phyloP scores from a whole-genome alignment of 352 stramenopile species.

The Globisporangium orthogonon region DNA sequence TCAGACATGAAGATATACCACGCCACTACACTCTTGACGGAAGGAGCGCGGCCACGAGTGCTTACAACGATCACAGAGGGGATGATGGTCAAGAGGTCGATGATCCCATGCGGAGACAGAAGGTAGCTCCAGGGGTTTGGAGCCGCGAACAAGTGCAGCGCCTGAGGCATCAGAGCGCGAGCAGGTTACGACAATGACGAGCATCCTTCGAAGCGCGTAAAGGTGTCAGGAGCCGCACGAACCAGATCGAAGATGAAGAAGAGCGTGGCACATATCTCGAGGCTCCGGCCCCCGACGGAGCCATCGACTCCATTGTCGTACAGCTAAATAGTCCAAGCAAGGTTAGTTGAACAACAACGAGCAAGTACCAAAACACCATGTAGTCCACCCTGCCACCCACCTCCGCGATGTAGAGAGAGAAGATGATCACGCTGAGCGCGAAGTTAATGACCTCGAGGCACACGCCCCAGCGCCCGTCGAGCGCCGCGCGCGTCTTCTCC shows the following conservation, averaged over 20 bases:
- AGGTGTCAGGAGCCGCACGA: neutral
- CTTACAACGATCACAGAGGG: constrained; percentile 52
- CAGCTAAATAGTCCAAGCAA: constrained; percentile 15
- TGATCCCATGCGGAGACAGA: constrained; percentile 43
- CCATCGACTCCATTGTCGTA: constrained; percentile 24
- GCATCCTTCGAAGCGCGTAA: neutral
- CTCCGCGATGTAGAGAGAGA: constrained; percentile 52
- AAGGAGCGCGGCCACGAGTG: neutral
- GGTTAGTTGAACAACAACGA: neutral
- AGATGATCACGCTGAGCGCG: constrained; percentile 51
- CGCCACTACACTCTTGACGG: too few species aligned
- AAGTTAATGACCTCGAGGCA: constrained; percentile 56
- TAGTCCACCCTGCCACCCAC: constrained; percentile 9
- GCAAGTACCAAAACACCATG: too few species aligned
- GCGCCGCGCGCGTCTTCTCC: constrained; percentile 24
- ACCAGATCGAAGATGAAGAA: constrained; percentile 70
- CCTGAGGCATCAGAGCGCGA: constrained; percentile 7
- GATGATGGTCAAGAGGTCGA: constrained; percentile 69
- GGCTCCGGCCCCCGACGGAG: constrained; percentile 5
- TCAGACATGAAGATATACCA: too few species aligned
- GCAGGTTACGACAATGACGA: neutral
- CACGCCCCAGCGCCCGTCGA: constrained; percentile 31
- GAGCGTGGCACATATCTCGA: constrained; percentile 40
- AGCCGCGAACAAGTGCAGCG: constrained; percentile 43
- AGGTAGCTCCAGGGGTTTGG: constrained; percentile 35